Conservation (phyloP, 139 green algal genomes). For the Chlamydomonas incerta region DNA sequence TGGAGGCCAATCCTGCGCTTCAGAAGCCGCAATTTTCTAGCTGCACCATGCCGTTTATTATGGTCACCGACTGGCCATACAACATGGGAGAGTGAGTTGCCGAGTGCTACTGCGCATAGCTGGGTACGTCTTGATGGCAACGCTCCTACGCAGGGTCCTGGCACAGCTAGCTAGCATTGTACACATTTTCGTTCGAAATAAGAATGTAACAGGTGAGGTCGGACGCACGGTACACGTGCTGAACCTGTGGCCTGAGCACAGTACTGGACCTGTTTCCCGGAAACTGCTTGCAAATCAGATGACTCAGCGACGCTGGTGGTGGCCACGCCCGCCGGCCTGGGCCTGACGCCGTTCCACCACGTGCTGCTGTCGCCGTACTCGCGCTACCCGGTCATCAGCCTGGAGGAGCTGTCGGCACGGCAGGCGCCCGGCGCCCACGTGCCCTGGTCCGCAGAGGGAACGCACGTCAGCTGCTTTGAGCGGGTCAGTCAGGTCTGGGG, state of each 20-base stretch:
- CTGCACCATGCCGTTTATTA: conserved; percentile 2
- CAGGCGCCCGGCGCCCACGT: not conserved
- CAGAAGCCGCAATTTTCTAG: not conserved
- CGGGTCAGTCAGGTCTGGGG: not conserved
- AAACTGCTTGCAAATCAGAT: no score
- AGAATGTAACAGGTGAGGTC: conserved; percentile 7
- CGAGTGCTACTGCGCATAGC: not conserved
- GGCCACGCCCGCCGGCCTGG: not conserved
- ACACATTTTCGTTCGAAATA: not conserved
- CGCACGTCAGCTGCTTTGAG: conserved; percentile 24
- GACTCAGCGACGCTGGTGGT: not conserved
- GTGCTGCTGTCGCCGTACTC: conserved; percentile 24
- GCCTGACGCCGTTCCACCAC: conserved; percentile 4
- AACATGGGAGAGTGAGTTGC: conserved; percentile 13
- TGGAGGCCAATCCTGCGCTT: not conserved
- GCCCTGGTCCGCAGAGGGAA: conserved; percentile 6
- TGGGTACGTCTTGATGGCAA: no score
- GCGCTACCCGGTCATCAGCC: not conserved
- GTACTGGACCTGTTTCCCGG: no score
- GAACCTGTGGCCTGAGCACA: not conserved
- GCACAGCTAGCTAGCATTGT: conserved; percentile 8
- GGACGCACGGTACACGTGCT: not conserved
- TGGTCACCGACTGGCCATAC: conserved; percentile 21
- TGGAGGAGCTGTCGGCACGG: conserved; percentile 2
- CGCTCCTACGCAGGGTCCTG: not conserved